Conservation (phyloP, 306 rosid genomes). For the Sicyos edulis region DNA sequence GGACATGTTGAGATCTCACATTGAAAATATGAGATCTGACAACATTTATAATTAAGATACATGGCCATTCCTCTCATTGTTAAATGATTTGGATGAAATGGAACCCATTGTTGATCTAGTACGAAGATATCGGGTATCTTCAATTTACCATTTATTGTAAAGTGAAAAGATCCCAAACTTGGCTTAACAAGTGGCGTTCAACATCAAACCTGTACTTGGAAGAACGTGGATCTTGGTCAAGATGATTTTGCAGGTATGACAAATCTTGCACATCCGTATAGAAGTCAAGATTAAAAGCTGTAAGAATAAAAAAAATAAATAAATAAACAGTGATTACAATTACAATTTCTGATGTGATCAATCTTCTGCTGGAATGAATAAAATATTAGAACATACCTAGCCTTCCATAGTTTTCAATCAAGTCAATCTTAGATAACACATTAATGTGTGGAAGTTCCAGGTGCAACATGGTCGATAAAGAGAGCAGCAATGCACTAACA, state of each 20-base stretch:
- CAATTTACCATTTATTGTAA: not conserved
- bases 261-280: conserved; percentile 89
- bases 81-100: no score
- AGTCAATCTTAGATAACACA: no score
- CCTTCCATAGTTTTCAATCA: no score
- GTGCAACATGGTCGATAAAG: no score
- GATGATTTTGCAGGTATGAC: conserved; percentile 67
- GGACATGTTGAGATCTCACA: no score
- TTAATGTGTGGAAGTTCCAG: no score
- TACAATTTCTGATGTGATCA: conserved; percentile 13
- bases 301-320: conserved; percentile 26
- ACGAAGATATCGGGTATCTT: not conserved
- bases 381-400: conserved; percentile 25
- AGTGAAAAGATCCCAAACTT: conserved; percentile 19
- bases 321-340: not conserved
- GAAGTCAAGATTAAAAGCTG: conserved; percentile 91
- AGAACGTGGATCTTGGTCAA: conserved; percentile 76
- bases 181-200: not conserved
- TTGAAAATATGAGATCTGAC: no score
- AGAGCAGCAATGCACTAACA: no score
- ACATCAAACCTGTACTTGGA: conserved; percentile 74
- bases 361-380: not conserved
- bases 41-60: no score
- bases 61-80: no score
- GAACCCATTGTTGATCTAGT: no score